Conservation (phyloP, 495 filamentous ascomycete genomes). For the Staphylotrichum longicolle region DNA sequence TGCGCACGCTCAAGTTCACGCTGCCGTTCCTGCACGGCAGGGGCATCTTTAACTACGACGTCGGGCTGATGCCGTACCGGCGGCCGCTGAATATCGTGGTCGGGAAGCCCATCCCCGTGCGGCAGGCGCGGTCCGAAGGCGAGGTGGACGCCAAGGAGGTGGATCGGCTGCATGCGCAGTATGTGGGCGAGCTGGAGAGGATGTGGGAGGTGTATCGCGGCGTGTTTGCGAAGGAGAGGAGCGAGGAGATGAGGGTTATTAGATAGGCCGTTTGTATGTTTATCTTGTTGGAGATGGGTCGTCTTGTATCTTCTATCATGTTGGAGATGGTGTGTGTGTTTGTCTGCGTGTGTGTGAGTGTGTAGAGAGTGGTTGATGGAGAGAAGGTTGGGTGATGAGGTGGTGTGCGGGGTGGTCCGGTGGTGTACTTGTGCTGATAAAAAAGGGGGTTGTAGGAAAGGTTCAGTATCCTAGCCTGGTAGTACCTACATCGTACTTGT, state of each 20-base stretch:
- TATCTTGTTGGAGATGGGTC: too few relatives aligned
- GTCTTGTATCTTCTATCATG: too few relatives aligned
- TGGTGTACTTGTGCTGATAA: too few relatives aligned
- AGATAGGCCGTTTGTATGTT: conserved; percentile 19
- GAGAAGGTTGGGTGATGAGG: too few relatives aligned
- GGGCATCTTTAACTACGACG: conserved; percentile 96
- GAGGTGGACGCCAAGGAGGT: conserved; percentile 69
- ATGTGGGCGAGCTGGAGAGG: conserved; percentile 73
- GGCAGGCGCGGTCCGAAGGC: conserved; percentile 29
- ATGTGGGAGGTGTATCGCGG: conserved; percentile 91
- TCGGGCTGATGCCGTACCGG: conserved; percentile 92
- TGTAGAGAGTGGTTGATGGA: too few relatives aligned
- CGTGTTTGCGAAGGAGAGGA: conserved; percentile 69
- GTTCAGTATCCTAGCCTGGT: too few relatives aligned
- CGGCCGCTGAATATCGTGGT: conserved; percentile 84
- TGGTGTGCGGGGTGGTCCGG: too few relatives aligned
- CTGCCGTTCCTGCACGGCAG: conserved; percentile 85
- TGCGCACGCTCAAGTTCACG: conserved; percentile 87
- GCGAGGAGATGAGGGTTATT: conserved; percentile 73
- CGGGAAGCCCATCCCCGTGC: conserved; percentile 71
- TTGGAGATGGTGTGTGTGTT: too few relatives aligned
- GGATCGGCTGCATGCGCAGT: conserved; percentile 71
- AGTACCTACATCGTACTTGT: too few relatives aligned
- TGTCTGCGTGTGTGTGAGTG: too few relatives aligned
- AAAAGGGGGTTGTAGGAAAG: too few relatives aligned